Conservation (phyloP, 2,329 filamentous ascomycete species). For the Coleophoma cylindrospora region DNA sequence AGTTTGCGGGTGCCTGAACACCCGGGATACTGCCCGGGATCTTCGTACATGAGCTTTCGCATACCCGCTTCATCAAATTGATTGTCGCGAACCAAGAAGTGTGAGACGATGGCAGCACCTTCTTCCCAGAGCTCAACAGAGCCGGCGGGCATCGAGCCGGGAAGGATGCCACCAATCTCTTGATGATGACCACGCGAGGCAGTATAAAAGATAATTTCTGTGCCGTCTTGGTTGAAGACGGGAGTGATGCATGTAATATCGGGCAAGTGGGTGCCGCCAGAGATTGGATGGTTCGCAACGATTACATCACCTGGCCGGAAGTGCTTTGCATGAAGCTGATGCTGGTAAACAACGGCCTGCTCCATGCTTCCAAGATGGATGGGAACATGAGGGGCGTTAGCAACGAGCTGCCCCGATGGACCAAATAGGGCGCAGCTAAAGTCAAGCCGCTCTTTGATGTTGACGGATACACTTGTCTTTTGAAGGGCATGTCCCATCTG, state of each 20-base stretch:
- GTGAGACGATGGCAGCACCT: slow-evolving; percentile 55
- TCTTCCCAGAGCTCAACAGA: slow-evolving; percentile 61
- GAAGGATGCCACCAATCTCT: slow-evolving; percentile 76
- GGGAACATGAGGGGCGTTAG: slow-evolving; percentile 72
- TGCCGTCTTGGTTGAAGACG: slow-evolving; percentile 57
- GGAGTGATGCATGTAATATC: slow-evolving; percentile 79
- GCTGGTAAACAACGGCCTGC: slow-evolving; percentile 58
- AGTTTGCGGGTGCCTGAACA: slow-evolving; percentile 74
- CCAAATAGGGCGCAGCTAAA: slow-evolving; percentile 79
- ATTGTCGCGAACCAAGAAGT: slow-evolving; percentile 68
- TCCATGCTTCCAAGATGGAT: slow-evolving; percentile 74
- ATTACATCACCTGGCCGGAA: slow-evolving; percentile 74
- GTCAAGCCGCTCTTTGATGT: slow-evolving; percentile 74
- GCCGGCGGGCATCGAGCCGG: slow-evolving; percentile 75
- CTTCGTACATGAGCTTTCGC: slow-evolving; percentile 10
- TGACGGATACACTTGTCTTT: slow-evolving; percentile 72
- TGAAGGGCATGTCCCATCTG: slow-evolving; percentile 74
- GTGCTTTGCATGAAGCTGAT: slow-evolving; percentile 71
- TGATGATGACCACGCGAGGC: slow-evolving; percentile 76
- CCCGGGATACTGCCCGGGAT: slow-evolving; percentile 36
- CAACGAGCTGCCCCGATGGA: slow-evolving; percentile 66
- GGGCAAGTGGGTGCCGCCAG: slow-evolving; percentile 72
- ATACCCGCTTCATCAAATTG: slow-evolving; percentile 75
- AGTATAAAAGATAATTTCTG: slow-evolving; percentile 73
- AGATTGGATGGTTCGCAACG: slow-evolving; percentile 56